Base-by-base conservation (phyloP, 805 yeast species). In the Candida sonorensis region DNA sequence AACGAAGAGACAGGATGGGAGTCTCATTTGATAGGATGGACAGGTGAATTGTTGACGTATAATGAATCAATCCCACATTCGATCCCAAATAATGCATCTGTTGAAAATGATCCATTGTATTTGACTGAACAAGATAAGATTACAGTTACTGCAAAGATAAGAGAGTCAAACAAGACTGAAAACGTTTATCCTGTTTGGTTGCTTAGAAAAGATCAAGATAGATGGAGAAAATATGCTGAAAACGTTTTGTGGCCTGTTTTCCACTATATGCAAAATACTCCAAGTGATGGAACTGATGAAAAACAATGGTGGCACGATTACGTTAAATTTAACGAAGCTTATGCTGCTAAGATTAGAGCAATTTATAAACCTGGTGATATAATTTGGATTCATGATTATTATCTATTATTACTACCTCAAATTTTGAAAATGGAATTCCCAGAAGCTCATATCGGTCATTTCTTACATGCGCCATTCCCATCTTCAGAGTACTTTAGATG, bases 141-240 rank as follows among this genome's bases (percentile, higher is more conserved):
- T 3, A 60, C 50, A 5, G 60, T 79, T 29, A 81, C 76, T 26
- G 36, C 42, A 9, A 58, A 66, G 41, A 66, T 82, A 24, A 54
- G 69, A 10, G 47, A 47, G 19, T 69, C 67, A 12, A 67, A 68
- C 44, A 57, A 62, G 13, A 59, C 75, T 17, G 64, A 69, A 11
- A 63, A 70, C 33, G 65, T 84, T 29, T 92, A 81, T 50, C 97
- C 97, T 0, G 82, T 90, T 33, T 88, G 97, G 95, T 62, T 90
- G 21, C 64, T 82, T 34, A 72, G 92, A 40, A 72, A 78, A 39
- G 82, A 82, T 57, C 94, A 83, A 55, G 66, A 66, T 27, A 66
- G 88, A 38, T 90, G 97, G 95, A 70, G 97, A 44, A 69, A 69
- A 44, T 90, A 85, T 51, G 94, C 97, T 1, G 97, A 90, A 53